Conservation (phyloP, 2,329 filamentous ascomycete species). For the Aspergillus pseudonomiae region DNA sequence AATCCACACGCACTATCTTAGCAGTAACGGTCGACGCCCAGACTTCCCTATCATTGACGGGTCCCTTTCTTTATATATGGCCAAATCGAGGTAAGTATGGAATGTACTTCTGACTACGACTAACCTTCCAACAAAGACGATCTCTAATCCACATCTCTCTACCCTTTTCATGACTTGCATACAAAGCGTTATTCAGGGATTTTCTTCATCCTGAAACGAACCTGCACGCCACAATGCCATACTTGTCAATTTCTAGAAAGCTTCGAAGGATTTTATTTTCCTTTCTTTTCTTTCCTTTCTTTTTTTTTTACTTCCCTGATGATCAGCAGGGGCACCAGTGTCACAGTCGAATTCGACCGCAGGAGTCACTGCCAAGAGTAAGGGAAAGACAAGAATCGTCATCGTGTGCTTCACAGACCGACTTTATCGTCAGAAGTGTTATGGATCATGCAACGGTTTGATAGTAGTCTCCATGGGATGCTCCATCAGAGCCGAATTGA, state of each 20-base stretch:
- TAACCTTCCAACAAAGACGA: constrained; percentile 1
- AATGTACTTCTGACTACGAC: neutral
- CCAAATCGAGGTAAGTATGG: neutral
- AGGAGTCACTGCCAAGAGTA: constrained; percentile 2
- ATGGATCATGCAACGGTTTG: neutral
- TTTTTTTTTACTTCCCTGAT: neutral
- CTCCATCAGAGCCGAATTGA: neutral
- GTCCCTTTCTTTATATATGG: constrained; percentile 5
- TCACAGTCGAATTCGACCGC: neutral
- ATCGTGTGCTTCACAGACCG: neutral
- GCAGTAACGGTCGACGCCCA: constrained; percentile 11
- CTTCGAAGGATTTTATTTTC: neutral
- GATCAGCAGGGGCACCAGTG: constrained; percentile 4
- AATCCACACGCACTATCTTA: constrained; percentile 6
- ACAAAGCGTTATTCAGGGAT: constrained; percentile 4
- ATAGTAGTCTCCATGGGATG: neutral
- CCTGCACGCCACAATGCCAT: constrained; percentile 6
- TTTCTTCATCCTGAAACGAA: neutral
- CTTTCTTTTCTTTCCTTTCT: neutral
- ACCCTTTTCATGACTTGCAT: neutral
- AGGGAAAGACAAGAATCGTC: constrained; percentile 1
- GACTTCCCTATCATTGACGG: constrained; percentile 4
- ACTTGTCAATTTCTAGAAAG: constrained; percentile 3
- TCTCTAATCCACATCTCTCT: neutral
- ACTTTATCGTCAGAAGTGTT: neutral